phyloP scores from a whole-genome alignment of 257 asterid species.

The Phtheirospermum japonicum region DNA sequence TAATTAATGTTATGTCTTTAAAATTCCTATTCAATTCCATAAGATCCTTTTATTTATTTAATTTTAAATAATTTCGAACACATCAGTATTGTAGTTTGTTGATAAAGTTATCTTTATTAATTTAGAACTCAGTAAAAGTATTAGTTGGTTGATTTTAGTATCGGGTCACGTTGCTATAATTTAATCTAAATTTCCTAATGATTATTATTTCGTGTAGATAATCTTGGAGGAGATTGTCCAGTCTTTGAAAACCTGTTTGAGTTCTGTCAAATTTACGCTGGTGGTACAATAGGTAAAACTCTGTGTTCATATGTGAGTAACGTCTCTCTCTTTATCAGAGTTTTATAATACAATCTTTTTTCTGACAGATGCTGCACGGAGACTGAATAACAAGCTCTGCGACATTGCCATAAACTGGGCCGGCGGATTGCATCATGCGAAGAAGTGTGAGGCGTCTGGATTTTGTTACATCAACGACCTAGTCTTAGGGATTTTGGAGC shows the following conservation, averaged over 20 bases:
- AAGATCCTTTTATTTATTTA: not conserved
- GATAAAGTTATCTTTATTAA: not conserved
- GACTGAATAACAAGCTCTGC: conserved; percentile 84
- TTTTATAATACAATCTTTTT: conserved; percentile 22
- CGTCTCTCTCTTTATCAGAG: conserved; percentile 1
- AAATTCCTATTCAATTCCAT: too few relatives aligned
- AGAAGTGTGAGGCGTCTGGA: conserved; percentile 99
- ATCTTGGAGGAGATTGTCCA: conserved; percentile 98
- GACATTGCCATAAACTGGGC: conserved; percentile 99
- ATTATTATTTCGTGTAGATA: conserved; percentile 50
- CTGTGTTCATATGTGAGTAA: conserved; percentile 16
- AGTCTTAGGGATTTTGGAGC: conserved; percentile 95
- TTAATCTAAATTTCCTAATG: conserved; percentile 18
- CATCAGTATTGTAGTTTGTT: not conserved
- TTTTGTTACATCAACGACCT: conserved; percentile 96
- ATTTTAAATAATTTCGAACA: not conserved
- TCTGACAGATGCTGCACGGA: conserved; percentile 86
- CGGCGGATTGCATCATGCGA: conserved; percentile 99
- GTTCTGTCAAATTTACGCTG: conserved; percentile 98
- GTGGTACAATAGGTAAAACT: conserved; percentile 89
- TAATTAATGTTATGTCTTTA: conserved; percentile 29
- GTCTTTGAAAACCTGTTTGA: conserved; percentile 90
- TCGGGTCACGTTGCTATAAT: not conserved
- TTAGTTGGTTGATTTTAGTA: not conserved
- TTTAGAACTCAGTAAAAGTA: not conserved